Evolutionary conservation across 805 yeast species (phyloP).

Genomic region (Metschnikowia matae): DNA sequence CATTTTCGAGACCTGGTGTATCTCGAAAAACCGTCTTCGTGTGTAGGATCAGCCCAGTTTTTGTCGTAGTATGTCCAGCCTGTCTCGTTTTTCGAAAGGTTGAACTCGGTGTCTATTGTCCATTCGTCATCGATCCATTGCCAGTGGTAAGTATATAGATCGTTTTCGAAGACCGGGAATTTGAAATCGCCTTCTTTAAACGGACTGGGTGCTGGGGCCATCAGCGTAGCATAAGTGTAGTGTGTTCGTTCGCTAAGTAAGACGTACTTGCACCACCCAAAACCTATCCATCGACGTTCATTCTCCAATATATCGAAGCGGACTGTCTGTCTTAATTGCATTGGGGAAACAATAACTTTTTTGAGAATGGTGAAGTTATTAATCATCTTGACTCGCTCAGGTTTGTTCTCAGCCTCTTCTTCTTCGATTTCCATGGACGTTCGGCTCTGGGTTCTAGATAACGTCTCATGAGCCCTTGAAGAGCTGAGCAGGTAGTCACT

Average conservation of each 20-base stretch:
- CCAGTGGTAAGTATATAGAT: conserved; percentile 44
- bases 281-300: conserved; percentile 58
- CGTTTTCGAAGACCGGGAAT: conserved; percentile 43
- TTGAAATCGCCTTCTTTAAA: conserved; percentile 25
- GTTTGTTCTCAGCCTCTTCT: neutral
- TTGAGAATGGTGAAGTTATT: conserved; percentile 37
- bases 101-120: conserved; percentile 42
- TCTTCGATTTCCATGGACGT: conserved; percentile 7
- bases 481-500: conserved; percentile 5
- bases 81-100: conserved; percentile 31
- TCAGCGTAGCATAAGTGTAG: conserved; percentile 42
- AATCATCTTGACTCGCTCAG: conserved; percentile 21
- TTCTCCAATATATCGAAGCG: conserved; percentile 51
- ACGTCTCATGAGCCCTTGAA: conserved; percentile 11
- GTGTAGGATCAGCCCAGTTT: conserved; percentile 43
- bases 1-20: conserved; percentile 53
- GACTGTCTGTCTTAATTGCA: conserved; percentile 44
- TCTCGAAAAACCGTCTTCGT: conserved; percentile 43
- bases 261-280: conserved; percentile 53
- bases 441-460: conserved; percentile 14
- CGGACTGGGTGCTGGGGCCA: conserved; percentile 26
- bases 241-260: conserved; percentile 51
- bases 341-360: conserved; percentile 36
- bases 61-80: conserved; percentile 58
- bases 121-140: conserved; percentile 54